These are phyloP conservation scores for Barnettozyma vustinii DNA, from an alignment of 805 yeast species.

Conservation along the genomic window DNA sequence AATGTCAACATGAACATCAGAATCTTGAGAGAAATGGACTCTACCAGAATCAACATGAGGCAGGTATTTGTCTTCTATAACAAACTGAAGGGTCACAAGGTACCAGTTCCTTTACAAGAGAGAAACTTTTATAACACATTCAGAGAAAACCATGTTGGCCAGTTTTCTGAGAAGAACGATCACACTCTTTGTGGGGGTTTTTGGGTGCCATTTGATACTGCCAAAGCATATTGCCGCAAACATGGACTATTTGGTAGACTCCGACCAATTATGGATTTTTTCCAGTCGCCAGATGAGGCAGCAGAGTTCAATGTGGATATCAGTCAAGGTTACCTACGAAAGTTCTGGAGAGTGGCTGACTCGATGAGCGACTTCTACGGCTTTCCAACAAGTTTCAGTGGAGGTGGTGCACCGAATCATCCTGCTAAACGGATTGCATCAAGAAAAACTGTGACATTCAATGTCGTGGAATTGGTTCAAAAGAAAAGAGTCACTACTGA, in stretches of 20 bases:
- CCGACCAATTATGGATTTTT: constrained; percentile 18
- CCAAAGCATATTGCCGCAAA: constrained; percentile 13
- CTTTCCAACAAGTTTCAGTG: constrained; percentile 16
- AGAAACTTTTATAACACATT: constrained; percentile 14
- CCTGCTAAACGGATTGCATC: background rate
- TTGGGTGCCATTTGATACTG: constrained; percentile 21
- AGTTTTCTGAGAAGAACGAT: constrained; percentile 17
- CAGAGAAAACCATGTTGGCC: constrained; percentile 1
- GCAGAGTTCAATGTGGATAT: constrained; percentile 8
- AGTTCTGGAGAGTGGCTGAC: constrained; percentile 13
- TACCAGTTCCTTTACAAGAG: constrained; percentile 6
- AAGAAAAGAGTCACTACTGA: constrained; percentile 7
- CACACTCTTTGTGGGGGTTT: constrained; percentile 26
- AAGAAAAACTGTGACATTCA: background rate
- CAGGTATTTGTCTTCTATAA: constrained; percentile 20
- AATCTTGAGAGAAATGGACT: constrained; percentile 19
- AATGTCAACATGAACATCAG: constrained; percentile 18
- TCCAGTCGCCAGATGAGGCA: constrained; percentile 12
- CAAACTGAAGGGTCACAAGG: constrained; percentile 12
- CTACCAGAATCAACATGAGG: constrained; percentile 19
- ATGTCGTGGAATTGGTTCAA: constrained; percentile 4
- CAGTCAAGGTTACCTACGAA: constrained; percentile 5
- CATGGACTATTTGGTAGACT: constrained; percentile 15
- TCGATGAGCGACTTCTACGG: constrained; percentile 16
- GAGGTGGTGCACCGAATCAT: constrained; percentile 17